These are phyloP conservation scores for Sarocladium brachiariae DNA, from an alignment of 2,329 filamentous ascomycete genomes.

Conservation along the genomic window DNA sequence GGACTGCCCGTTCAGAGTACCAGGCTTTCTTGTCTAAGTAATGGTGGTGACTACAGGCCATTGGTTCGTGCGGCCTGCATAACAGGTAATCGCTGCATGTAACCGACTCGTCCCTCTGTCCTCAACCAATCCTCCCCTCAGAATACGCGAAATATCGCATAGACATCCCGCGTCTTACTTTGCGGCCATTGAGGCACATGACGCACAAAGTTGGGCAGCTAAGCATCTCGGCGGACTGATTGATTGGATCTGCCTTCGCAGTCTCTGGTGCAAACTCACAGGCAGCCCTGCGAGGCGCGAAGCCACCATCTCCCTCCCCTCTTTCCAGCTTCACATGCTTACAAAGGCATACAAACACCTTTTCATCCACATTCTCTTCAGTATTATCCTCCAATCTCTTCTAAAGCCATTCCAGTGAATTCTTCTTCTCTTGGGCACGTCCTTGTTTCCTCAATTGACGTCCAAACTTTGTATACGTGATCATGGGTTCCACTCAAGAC, in stretches of 20 bases:
- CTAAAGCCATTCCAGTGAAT: background rate
- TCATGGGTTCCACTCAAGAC: conserved; percentile 10
- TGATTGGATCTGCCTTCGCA: background rate
- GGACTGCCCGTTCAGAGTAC: too few relatives aligned
- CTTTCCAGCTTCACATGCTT: conserved; percentile 1
- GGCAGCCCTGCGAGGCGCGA: background rate
- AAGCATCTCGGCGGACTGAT: background rate
- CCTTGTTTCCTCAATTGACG: conserved; percentile 15
- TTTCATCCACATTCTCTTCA: background rate
- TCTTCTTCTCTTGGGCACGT: background rate
- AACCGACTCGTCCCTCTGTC: background rate
- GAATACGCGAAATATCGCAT: background rate
- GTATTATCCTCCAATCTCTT: background rate
- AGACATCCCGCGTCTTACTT: background rate
- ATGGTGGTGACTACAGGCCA: background rate
- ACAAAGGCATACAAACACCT: background rate
- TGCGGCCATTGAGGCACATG: background rate
- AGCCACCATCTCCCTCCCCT: background rate
- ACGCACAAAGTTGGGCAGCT: background rate
- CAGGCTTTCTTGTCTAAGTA: too few relatives aligned
- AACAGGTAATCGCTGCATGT: background rate
- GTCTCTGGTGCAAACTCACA: background rate
- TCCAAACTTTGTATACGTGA: conserved; percentile 19
- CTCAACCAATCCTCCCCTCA: background rate
- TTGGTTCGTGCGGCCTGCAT: background rate